Conservation (phyloP, 148 eudicot species). For the Rhododendron mucronatum region DNA sequence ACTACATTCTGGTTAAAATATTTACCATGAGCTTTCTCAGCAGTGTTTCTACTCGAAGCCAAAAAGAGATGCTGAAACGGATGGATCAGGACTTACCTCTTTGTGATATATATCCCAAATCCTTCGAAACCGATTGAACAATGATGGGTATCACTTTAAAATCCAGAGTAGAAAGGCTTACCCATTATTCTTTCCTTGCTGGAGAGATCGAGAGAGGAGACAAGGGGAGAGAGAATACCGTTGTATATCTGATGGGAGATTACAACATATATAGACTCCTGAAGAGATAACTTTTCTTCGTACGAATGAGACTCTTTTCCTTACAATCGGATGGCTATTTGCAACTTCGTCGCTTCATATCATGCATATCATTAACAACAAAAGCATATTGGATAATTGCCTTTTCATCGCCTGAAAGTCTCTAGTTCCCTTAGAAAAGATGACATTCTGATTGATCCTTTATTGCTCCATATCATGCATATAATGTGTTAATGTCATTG, state of each 20-base stretch:
- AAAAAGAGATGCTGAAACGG: background rate
- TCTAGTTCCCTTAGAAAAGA: background rate
- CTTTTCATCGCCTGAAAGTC: background rate
- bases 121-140: background rate
- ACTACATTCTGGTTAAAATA: background rate
- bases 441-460: no score
- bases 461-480: no score
- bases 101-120: background rate
- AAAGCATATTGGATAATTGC: background rate
- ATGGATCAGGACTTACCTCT: no score
- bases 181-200: no score
- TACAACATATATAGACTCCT: background rate
- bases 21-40: background rate
- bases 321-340: background rate
- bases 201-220: no score
- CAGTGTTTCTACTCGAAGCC: background rate
- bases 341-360: background rate
- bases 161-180: background rate
- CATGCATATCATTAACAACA: background rate
- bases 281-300: background rate
- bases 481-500: background rate
- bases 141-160: background rate
- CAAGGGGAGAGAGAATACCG: no score
- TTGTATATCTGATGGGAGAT: no score
- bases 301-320: background rate